Evolutionary conservation across 2,329 filamentous ascomycete species (phyloP).

Genomic region (Anisogramma anomala): DNA sequence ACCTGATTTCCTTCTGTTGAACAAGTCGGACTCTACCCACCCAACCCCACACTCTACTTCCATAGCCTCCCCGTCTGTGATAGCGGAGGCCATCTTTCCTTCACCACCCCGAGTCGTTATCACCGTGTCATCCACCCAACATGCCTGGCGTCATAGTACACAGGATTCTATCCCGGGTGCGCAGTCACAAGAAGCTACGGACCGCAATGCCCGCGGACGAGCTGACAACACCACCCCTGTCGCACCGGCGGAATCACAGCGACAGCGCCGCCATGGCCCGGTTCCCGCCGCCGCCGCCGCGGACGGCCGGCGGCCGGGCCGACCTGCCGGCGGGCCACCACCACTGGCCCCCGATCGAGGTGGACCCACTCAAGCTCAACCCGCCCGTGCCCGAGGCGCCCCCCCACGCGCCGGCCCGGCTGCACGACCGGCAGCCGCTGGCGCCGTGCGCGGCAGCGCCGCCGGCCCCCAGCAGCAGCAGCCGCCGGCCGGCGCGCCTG

Average conservation of each 20-base stretch:
- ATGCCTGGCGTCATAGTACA: slow-evolving; percentile 11
- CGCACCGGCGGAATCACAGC: slow-evolving; percentile 11
- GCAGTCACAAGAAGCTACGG: slow-evolving; percentile 14
- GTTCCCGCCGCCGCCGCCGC: slow-evolving; percentile 1
- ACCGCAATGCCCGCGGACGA: slow-evolving; percentile 6
- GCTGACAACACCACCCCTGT: slow-evolving; percentile 1
- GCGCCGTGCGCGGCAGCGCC: background rate
- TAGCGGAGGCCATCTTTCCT: slow-evolving; percentile 5
- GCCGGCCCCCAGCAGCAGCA: slow-evolving; percentile 6
- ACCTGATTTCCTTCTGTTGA: background rate
- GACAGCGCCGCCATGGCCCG: slow-evolving; percentile 4
- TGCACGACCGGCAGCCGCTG: slow-evolving; percentile 9
- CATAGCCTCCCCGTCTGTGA: slow-evolving; percentile 7
- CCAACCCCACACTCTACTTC: background rate
- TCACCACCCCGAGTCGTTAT: background rate
- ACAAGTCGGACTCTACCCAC: slow-evolving; percentile 5
- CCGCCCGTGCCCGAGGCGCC: slow-evolving; percentile 14
- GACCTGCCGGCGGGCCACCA: slow-evolving; percentile 1
- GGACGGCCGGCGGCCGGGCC: too few species aligned
- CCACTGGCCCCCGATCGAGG: slow-evolving; percentile 17
- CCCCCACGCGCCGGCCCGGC: slow-evolving; percentile 1
- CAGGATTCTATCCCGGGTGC: slow-evolving; percentile 9
- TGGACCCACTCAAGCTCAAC: slow-evolving; percentile 23
- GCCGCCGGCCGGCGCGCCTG: slow-evolving; percentile 2
- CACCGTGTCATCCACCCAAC: slow-evolving; percentile 1